Conservation (phyloP, 2,329 filamentous ascomycete genomes). For the Magnaporthiopsis rhizophila region DNA sequence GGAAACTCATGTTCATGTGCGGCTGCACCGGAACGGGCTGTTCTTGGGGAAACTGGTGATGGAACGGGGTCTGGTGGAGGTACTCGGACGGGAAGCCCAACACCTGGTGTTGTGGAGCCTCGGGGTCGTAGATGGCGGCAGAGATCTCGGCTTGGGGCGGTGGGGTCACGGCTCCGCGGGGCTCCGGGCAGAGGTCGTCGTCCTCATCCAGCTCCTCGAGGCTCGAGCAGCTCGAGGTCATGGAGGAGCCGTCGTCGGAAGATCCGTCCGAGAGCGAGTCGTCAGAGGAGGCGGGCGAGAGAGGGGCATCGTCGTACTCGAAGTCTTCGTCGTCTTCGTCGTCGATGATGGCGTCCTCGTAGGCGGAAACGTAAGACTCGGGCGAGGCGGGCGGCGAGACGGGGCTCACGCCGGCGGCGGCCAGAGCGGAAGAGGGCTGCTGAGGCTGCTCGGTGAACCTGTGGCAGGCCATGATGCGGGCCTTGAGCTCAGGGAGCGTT, state of each 20-base stretch:
- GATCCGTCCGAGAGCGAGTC: slow-evolving; percentile 9
- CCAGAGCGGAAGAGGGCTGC: neutral
- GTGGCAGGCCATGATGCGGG: slow-evolving; percentile 67
- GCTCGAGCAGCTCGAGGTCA: slow-evolving; percentile 38
- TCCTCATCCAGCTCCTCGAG: slow-evolving; percentile 33
- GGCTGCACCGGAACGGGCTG: neutral
- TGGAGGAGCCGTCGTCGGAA: slow-evolving; percentile 22
- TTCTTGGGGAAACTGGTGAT: neutral
- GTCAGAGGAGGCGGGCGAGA: slow-evolving; percentile 41
- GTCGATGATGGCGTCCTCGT: slow-evolving; percentile 34
- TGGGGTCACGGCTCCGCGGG: slow-evolving; percentile 30
- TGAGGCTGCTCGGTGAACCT: slow-evolving; percentile 51
- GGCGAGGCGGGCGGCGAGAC: slow-evolving; percentile 35
- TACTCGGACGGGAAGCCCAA: slow-evolving; percentile 32
- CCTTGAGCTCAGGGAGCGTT: slow-evolving; percentile 69
- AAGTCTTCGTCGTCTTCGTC: slow-evolving; percentile 26
- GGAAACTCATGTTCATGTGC: neutral
- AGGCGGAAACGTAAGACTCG: slow-evolving; percentile 38
- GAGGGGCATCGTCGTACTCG: slow-evolving; percentile 32
- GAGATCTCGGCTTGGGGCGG: slow-evolving; percentile 22
- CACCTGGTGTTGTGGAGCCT: slow-evolving; percentile 29
- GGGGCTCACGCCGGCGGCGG: slow-evolving; percentile 24
- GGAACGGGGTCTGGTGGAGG: slow-evolving; percentile 18
- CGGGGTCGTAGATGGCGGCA: slow-evolving; percentile 35
- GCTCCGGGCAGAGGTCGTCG: slow-evolving; percentile 37